Conservation (phyloP, 495 filamentous ascomycete species). For the Talaromyces wortmannii region DNA sequence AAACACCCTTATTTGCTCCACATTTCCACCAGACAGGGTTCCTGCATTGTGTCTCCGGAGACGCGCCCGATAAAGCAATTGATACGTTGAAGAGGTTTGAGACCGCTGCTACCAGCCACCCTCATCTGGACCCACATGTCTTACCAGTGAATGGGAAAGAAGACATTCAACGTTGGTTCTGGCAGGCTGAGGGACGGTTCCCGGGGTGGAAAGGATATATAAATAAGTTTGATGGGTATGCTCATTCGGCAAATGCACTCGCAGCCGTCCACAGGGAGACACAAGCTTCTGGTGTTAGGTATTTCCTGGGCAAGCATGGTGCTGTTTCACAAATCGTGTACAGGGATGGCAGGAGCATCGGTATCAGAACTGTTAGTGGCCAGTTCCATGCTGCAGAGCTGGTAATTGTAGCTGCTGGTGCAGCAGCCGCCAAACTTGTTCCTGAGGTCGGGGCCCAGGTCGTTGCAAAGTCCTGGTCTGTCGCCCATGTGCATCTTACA, state of each 20-base stretch:
- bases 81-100: constrained; percentile 38
- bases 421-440: constrained; percentile 27
- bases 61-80: constrained; percentile 38
- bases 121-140: constrained; percentile 26
- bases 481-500: constrained; percentile 48
- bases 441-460: constrained; percentile 31
- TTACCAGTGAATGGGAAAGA: constrained; percentile 19
- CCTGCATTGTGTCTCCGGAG: constrained; percentile 39
- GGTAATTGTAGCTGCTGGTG: constrained; percentile 38
- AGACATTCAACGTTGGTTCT: constrained; percentile 31
- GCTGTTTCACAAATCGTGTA: constrained; percentile 17
- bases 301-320: constrained; percentile 24
- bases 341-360: constrained; percentile 16
- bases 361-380: constrained; percentile 28
- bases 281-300: constrained; percentile 24
- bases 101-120: constrained; percentile 28
- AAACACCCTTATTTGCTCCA: constrained; percentile 41
- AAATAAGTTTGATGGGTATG: constrained; percentile 47
- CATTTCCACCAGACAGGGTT: constrained; percentile 50
- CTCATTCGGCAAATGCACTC: constrained; percentile 40
- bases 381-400: constrained; percentile 25
- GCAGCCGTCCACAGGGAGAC: constrained; percentile 17
- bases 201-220: constrained; percentile 49
- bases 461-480: constrained; percentile 42
- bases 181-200: constrained; percentile 39